Evolutionary conservation across 441 rosid species (phyloP).

Genomic region (Sinapis alba): DNA sequence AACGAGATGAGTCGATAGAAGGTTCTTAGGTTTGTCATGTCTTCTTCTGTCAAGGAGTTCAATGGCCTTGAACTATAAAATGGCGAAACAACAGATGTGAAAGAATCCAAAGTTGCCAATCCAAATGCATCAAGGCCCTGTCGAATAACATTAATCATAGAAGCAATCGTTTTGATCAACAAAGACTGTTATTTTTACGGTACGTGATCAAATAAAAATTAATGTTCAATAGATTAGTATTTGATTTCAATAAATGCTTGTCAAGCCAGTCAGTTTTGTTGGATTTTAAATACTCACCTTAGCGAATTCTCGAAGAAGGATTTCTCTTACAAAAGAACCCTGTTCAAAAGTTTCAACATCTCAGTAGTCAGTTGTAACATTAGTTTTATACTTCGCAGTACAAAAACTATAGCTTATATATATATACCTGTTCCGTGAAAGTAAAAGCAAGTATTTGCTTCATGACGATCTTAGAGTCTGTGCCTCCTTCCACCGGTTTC

Average conservation of each 20-base stretch:
- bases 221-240: background rate
- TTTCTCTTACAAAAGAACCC: slow-evolving; percentile 93
- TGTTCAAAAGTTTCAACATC: slow-evolving; percentile 42
- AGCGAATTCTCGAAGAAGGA: slow-evolving; percentile 82
- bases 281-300: slow-evolving; percentile 56
- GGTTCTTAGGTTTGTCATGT: slow-evolving; percentile 68
- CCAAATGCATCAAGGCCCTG: slow-evolving; percentile 98
- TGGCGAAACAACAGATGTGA: slow-evolving; percentile 57
- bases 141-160: slow-evolving; percentile 3
- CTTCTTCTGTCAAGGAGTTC: slow-evolving; percentile 75
- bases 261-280: background rate
- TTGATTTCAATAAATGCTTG: background rate
- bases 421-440: slow-evolving; percentile 74
- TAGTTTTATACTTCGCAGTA: background rate
- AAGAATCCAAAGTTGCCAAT: slow-evolving; percentile 70
- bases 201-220: background rate
- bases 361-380: background rate
- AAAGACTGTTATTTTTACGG: background rate
- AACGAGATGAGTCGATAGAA: slow-evolving; percentile 67
- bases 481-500: slow-evolving; percentile 50
- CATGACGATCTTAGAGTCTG: slow-evolving; percentile 56
- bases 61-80: slow-evolving; percentile 47
- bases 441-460: slow-evolving; percentile 87
- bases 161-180: background rate
- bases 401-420: background rate